Evolutionary conservation across 495 filamentous ascomycete species (phyloP), one percentile per base, ranked within the genome.

Genomic region (Talaromyces liani): DNA sequence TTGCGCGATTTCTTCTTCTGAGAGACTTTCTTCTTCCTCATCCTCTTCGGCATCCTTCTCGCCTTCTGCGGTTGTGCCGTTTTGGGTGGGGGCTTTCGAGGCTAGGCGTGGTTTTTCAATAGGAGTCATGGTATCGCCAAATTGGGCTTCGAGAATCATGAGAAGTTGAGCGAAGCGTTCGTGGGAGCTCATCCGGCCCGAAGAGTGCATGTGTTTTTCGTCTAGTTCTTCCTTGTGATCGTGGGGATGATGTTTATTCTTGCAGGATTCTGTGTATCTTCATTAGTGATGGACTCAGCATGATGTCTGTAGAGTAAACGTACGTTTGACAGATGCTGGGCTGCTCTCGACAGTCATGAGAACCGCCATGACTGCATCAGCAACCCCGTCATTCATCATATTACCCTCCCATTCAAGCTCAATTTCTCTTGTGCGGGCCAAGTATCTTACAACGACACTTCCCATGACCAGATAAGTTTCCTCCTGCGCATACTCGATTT

Each of bases 321-420:
- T 81, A 96, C 92, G 90, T 71, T 92, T 95, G 36, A 98, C 93
- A 14, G 94, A 94, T 20, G 95, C 94, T 14, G 95, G 95, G 58
- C 87, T 93, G 73, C 88, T 93, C 76, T 98, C 95, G 14, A 96
- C 87, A 0, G 87, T 90, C 64, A 96, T 83, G 9, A 98, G 82
- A 4, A 96, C 91, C 5, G 90, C 94, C 79, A 97, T 88, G 16
- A 97, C 90, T 10, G 94, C 91, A 75, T 98, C 94, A 6, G 95
- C 94, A 67, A 98, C 94, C 33, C 93, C 91, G 67, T 98, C 94
- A 69, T 98, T 98, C 67, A 97, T 85, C 83, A 96, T 89, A 70
- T 97, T 98, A 31, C 93, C 94, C 69, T 97, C 94, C 94, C 94
- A 98, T 71, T 97, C 92, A 1, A 97, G 75, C 69, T 93, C 92